Percentiles rank a stretch among this genome's conserved stretches.
These are phyloP conservation scores for Hirsutella rhossiliensis DNA, from an alignment of 2,329 filamentous ascomycete species.

Conservation along the genomic window DNA sequence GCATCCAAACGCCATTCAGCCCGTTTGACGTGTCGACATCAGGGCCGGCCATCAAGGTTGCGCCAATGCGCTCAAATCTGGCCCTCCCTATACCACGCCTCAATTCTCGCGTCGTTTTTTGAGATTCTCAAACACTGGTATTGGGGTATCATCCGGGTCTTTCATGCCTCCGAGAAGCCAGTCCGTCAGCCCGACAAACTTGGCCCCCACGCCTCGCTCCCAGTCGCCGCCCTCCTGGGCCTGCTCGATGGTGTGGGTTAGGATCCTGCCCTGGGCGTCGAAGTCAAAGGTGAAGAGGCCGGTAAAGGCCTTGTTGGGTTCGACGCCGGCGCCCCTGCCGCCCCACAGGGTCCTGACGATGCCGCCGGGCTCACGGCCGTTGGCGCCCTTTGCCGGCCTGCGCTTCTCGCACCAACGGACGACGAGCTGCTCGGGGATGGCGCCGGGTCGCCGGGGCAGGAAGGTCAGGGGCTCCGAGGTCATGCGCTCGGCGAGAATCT, in stretches of 20 bases:
- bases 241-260: conserved; percentile 89
- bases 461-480: conserved; percentile 43
- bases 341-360: conserved; percentile 31
- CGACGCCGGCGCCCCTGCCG: conserved; percentile 20
- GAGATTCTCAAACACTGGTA: conserved; percentile 23
- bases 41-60: too few relatives aligned
- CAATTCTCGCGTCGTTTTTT: conserved; percentile 8
- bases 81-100: neutral
- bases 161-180: conserved; percentile 76
- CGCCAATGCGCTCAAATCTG: too few relatives aligned
- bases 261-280: conserved; percentile 70
- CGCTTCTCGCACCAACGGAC: conserved; percentile 66
- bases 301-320: conserved; percentile 65
- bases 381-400: conserved; percentile 6
- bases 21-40: too few relatives aligned
- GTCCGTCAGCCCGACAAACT: conserved; percentile 84
- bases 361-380: conserved; percentile 21
- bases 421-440: conserved; percentile 65
- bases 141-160: conserved; percentile 17
- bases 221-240: conserved; percentile 72
- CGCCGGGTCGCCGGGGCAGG: conserved; percentile 37
- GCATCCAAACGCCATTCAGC: neutral
- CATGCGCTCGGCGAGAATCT: conserved; percentile 86
- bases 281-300: conserved; percentile 95
- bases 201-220: conserved; percentile 69